These are phyloP conservation scores for Elsinoe fawcettii DNA, from an alignment of 2,329 filamentous ascomycete species.

Conservation along the genomic window DNA sequence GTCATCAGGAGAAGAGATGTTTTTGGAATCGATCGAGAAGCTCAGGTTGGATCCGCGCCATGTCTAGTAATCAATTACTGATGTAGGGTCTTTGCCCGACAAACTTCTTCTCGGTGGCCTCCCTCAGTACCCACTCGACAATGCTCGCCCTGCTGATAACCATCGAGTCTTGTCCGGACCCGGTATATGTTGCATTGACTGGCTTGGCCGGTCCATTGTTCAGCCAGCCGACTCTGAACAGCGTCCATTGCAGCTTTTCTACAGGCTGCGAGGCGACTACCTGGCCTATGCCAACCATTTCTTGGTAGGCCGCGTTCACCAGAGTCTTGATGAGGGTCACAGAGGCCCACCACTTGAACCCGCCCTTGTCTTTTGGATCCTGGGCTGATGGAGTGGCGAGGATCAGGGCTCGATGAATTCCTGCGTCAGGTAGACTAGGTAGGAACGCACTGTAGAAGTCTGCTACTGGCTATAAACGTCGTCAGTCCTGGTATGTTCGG, in stretches of 20 bases:
- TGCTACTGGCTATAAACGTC: background rate
- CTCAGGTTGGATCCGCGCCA: no score
- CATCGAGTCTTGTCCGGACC: background rate
- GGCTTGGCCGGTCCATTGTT: background rate
- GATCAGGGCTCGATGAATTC: background rate
- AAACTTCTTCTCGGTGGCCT: background rate
- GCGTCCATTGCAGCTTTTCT: background rate
- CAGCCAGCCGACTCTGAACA: background rate
- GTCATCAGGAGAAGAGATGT: no score
- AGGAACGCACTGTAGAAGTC: background rate
- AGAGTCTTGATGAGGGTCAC: background rate
- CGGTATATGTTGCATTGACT: background rate
- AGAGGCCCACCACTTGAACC: background rate
- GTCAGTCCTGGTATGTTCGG: background rate
- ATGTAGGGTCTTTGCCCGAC: background rate
- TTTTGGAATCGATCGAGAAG: no score
- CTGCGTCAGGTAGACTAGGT: background rate
- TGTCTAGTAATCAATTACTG: no score
- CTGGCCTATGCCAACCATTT: background rate
- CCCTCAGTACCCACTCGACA: background rate
- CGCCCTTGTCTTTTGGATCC: background rate
- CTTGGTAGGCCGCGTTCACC: background rate
- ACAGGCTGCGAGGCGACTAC: background rate
- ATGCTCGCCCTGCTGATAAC: background rate
- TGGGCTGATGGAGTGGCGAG: background rate